phyloP scores from a whole-genome alignment of 2,329 filamentous ascomycete species.

The Trichophaea hybrida region DNA sequence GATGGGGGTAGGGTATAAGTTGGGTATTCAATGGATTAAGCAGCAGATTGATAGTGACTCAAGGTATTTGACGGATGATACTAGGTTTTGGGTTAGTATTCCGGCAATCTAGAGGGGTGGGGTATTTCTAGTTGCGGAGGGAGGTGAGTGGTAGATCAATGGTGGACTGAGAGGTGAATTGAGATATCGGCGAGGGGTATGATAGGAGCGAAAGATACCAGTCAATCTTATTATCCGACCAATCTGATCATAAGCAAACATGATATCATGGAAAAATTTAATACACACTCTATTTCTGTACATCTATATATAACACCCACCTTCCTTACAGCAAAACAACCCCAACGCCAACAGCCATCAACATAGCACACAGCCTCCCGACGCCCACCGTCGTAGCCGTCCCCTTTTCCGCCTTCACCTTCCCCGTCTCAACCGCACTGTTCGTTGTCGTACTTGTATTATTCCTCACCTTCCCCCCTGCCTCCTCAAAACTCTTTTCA shows the following conservation, averaged over 20 bases:
- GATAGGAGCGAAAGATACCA: no score
- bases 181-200: no score
- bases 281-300: no score
- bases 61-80: constrained; percentile 27
- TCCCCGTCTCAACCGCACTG: neutral
- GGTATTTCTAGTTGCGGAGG: no score
- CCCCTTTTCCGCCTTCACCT: neutral
- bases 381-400: neutral
- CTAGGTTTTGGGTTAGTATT: constrained; percentile 28
- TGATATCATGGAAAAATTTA: no score
- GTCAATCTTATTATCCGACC: no score
- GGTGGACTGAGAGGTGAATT: no score
- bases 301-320: neutral
- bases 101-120: constrained; percentile 19
- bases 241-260: no score
- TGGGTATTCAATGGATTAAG: constrained; percentile 28
- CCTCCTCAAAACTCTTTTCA: neutral
- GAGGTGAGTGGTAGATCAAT: no score
- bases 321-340: neutral
- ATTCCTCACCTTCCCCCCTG: neutral
- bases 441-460: neutral
- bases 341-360: neutral
- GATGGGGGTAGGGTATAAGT: constrained; percentile 23
- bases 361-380: neutral
- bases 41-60: constrained; percentile 24